A percentile compares a stretch with the other conserved stretches of the same genome.
Conservation (phyloP, 2,329 filamentous ascomycete species). For the Aspergillus intermedius region DNA sequence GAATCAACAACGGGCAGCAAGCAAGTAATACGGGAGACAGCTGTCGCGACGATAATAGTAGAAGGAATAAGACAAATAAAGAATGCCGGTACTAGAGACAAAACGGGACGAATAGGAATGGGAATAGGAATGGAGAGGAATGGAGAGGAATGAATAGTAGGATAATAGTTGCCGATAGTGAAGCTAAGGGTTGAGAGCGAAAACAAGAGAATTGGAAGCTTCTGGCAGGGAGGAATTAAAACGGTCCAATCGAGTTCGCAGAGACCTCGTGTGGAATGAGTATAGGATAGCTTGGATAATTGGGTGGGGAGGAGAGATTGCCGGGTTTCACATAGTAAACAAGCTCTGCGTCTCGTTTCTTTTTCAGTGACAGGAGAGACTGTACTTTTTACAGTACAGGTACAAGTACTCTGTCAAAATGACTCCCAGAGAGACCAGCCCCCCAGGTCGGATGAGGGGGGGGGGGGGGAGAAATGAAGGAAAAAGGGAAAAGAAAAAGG, state of each 20-base stretch:
- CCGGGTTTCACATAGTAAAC: background rate
- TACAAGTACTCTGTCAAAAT: no score
- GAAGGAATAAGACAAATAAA: no score
- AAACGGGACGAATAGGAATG: no score
- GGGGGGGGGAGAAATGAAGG: background rate
- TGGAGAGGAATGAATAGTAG: background rate
- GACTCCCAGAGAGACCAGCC: background rate
- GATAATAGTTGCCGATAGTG: no score
- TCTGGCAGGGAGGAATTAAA: background rate
- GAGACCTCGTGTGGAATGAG: background rate
- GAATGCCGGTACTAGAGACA: no score
- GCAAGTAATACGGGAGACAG: no score
- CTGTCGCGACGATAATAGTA: no score
- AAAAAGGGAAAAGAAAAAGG: background rate
- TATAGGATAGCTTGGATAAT: background rate
- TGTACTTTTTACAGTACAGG: no score
- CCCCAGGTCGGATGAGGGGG: background rate
- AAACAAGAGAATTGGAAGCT: background rate
- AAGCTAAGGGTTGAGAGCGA: background rate
- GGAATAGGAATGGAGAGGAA: background rate
- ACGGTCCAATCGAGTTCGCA: background rate
- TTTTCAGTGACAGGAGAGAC: no score
- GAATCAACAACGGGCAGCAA: background rate
- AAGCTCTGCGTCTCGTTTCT: no score
- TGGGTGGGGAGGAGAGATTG: background rate